Evolutionary conservation across 1,139 yeast species (phyloP), one percentile per base, ranked within the genome.

Genomic region (Kodamaea sp.): DNA sequence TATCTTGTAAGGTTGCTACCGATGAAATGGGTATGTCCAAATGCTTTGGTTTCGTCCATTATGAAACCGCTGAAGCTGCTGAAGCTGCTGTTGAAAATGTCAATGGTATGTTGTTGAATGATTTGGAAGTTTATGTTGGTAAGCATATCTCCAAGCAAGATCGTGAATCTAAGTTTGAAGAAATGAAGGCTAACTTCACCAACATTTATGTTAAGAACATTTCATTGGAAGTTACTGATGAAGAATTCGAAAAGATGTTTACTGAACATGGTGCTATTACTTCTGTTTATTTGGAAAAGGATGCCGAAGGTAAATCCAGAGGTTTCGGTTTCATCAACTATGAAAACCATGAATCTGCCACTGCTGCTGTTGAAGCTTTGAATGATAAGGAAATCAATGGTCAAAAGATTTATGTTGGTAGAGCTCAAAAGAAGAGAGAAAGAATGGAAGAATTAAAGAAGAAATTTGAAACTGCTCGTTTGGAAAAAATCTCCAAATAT

Each of bases 371-470:
- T 58, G 96, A 88, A 45, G 95, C 78, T 59, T 81, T 92, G 66
- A 87, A 94, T 71, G 96, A 86, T 65, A 73, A 70, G 55, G 98
- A 92, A 61, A 68, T 84, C 65, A 81, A 79, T 58, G 92, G 92
- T 60, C 89, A 86, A 74, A 80, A 77, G 69, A 74, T 92, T 53
- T 92, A 83, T 67, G 98, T 92, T 58, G 97, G 97, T 58, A 89
- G 98, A 73, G 99, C 99, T 55, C 98, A 92, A 77, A 92, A 89
- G 89, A 92, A 89, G 81, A 79, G 87, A 70, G 99, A 92, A 79
- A 90, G 99, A 76, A 73, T 84, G 64, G 96, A 89, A 74, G 96
- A 90, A 72, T 85, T 92, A 69, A 89, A 87, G 79, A 85, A 83
- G 73, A 95, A 88, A 73, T 85, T 88, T 74, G 97, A 94, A 73